Conservation (phyloP, 2,329 filamentous ascomycete species). For the Aschersonia sp. region DNA sequence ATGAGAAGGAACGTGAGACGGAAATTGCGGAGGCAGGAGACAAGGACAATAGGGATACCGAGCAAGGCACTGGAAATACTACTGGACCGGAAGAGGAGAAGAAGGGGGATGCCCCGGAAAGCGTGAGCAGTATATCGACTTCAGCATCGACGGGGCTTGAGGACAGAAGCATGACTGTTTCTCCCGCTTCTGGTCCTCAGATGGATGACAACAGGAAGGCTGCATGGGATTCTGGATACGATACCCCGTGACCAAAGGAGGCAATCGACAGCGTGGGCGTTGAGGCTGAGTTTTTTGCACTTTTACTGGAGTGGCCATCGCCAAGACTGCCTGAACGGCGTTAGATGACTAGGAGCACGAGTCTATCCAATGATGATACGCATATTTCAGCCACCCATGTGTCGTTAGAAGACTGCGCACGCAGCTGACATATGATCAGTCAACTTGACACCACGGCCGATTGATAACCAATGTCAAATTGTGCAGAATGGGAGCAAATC, state of each 20-base stretch:
- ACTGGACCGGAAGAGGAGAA: not conserved
- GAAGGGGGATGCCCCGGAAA: not conserved
- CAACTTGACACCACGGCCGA: too few relatives aligned
- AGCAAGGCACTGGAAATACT: not conserved
- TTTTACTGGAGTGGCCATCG: not conserved
- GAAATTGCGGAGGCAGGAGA: not conserved
- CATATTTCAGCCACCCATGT: too few relatives aligned
- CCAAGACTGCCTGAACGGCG: too few relatives aligned
- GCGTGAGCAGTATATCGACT: not conserved
- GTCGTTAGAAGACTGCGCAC: too few relatives aligned
- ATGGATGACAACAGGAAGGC: slow-evolving; percentile 10
- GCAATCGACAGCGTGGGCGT: not conserved
- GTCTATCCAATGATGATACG: too few relatives aligned
- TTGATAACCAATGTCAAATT: too few relatives aligned
- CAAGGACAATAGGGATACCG: not conserved
- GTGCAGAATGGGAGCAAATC: too few relatives aligned
- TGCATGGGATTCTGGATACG: slow-evolving; percentile 19
- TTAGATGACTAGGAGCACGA: too few relatives aligned
- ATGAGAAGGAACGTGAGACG: slow-evolving; percentile 5
- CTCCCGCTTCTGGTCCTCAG: not conserved
- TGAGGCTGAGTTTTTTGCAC: slow-evolving; percentile 6
- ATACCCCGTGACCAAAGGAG: slow-evolving; percentile 9
- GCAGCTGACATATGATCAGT: too few relatives aligned
- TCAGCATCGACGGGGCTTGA: too few relatives aligned
- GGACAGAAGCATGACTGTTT: not conserved